Evolutionary conservation across 176 grass and related monocot species (phyloP).

Genomic region (Aegilops longissima): DNA sequence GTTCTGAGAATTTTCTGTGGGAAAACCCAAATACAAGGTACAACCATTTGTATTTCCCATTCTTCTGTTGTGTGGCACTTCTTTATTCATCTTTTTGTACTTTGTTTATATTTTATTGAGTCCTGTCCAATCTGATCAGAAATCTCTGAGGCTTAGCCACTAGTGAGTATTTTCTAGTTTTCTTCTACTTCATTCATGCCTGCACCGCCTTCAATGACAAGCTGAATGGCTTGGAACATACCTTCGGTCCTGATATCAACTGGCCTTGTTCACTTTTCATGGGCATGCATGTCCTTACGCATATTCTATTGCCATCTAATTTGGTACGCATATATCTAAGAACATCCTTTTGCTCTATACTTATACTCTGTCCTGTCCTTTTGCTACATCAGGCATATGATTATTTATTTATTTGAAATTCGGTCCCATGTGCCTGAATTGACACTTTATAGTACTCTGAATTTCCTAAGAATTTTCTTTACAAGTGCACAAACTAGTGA

Average conservation of each 20-base stretch:
- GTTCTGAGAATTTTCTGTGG: conserved; percentile 13
- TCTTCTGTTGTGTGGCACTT: neutral
- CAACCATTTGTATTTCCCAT: neutral
- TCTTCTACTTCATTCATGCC: neutral
- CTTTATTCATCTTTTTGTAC: neutral
- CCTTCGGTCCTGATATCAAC: neutral
- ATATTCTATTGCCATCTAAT: neutral
- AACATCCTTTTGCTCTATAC: neutral
- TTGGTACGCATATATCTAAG: neutral
- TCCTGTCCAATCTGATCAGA: neutral
- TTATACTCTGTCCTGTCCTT: neutral
- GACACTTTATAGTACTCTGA: no score
- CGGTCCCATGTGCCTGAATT: neutral
- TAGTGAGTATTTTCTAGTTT: neutral
- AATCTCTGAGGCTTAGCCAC: neutral
- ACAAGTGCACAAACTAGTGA: neutral
- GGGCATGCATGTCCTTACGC: neutral
- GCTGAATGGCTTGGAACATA: neutral
- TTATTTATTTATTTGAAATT: neutral
- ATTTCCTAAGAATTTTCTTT: neutral
- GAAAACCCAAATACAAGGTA: conserved; percentile 13
- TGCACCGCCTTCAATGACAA: neutral
- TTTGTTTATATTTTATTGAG: neutral
- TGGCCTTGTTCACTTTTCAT: neutral
- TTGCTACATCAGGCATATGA: neutral